Evolutionary conservation across 176 grass and related monocot genomes (phyloP).

Genomic region (Puya raimondii): DNA sequence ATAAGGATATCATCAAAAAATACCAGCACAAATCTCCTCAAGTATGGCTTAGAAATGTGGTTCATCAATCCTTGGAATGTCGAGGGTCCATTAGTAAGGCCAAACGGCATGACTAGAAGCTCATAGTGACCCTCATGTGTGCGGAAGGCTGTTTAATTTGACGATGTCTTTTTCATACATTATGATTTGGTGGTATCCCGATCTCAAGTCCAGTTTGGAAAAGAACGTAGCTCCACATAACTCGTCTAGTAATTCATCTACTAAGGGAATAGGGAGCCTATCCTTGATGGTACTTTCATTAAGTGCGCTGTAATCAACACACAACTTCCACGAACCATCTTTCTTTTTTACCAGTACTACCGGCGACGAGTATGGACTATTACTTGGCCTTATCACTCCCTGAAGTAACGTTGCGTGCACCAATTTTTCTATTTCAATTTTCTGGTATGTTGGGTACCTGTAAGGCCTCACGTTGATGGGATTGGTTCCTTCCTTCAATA

Average conservation of each 20-base stretch:
- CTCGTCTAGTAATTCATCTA: neutral
- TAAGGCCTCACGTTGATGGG: neutral
- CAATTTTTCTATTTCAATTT: slow-evolving; percentile 5
- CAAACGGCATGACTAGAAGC: neutral
- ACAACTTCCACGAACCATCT: neutral
- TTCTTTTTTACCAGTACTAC: slow-evolving; percentile 1
- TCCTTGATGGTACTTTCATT: neutral
- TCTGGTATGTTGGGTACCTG: neutral
- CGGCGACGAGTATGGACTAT: neutral
- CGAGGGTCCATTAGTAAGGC: neutral
- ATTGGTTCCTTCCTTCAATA: neutral
- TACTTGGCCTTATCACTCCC: neutral
- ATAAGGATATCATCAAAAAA: slow-evolving; percentile 3
- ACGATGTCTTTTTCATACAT: neutral
- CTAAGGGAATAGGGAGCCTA: neutral
- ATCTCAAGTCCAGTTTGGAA: neutral
- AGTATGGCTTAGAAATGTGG: neutral
- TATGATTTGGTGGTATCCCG: neutral
- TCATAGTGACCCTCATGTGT: neutral
- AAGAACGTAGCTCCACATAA: neutral
- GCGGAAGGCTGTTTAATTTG: neutral
- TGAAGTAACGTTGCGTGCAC: neutral
- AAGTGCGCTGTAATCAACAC: neutral
- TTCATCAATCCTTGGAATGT: slow-evolving; percentile 1
- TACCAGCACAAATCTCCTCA: neutral